phyloP scores from a whole-genome alignment of 345 rosid genomes.

The Geranium rotundifolium region DNA sequence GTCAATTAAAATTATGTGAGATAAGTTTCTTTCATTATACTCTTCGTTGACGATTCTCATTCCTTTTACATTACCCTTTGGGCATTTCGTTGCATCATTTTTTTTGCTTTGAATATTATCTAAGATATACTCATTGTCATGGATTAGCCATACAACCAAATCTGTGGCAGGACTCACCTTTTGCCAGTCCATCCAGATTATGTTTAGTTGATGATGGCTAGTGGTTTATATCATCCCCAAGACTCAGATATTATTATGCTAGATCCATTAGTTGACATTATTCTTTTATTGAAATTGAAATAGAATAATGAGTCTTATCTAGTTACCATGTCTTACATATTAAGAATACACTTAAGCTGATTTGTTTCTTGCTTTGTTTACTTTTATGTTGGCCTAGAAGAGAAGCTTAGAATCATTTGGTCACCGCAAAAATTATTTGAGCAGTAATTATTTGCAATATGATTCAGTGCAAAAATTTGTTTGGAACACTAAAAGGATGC shows the following conservation, averaged over 20 bases:
- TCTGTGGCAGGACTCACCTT: neutral
- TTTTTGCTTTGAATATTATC: neutral
- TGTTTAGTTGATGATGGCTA: neutral
- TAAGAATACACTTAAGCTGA: neutral
- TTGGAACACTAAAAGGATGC: neutral
- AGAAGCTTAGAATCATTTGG: neutral
- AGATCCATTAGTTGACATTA: neutral
- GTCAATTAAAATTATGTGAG: neutral
- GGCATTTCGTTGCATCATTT: neutral
- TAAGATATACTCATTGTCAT: neutral
- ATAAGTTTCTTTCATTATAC: neutral
- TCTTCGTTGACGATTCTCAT: neutral
- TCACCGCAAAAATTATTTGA: neutral
- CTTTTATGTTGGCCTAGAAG: neutral
- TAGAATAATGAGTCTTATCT: neutral
- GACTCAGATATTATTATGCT: neutral
- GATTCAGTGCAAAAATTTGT: neutral
- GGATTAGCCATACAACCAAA: neutral
- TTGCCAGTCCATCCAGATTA: neutral
- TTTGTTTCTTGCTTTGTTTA: neutral
- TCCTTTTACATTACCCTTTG: neutral
- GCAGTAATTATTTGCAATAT: neutral
- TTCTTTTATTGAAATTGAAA: neutral
- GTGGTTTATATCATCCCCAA: neutral
- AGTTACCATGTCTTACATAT: neutral